Percentiles rank a stretch among this genome's conserved stretches.
phyloP scores from a whole-genome alignment of 192 early-diverging fungal genomes.

The Coemansia sp. region DNA sequence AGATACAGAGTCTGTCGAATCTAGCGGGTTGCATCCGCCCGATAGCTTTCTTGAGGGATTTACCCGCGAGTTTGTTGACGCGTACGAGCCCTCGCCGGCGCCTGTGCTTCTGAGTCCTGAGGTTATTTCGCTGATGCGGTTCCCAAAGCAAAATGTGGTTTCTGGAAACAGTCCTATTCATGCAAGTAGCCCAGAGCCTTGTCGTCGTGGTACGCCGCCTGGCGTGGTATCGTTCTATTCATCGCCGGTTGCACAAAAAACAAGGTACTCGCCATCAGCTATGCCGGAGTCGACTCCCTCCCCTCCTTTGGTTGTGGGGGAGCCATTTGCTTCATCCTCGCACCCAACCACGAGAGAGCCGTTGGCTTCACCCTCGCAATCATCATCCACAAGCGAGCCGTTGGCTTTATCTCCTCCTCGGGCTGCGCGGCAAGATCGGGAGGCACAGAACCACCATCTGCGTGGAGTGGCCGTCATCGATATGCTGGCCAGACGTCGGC shows the following conservation, averaged over 20 bases:
- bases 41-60: conserved; percentile 44
- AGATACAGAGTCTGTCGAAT: not conserved
- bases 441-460: not conserved
- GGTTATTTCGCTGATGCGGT: not conserved
- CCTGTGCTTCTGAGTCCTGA: not conserved
- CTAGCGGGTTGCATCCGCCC: conserved; percentile 15
- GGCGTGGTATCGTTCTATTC: not conserved
- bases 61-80: conserved; percentile 42
- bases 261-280: not conserved
- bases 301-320: too few species aligned
- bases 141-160: not conserved
- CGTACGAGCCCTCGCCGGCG: conserved; percentile 14
- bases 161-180: not conserved
- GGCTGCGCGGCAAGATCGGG: not conserved
- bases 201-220: not conserved
- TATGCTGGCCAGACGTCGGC: conserved; percentile 7
- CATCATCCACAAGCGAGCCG: too few species aligned
- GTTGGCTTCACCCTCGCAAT: not conserved
- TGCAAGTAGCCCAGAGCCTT: not conserved
- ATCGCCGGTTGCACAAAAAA: not conserved
- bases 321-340: too few species aligned
- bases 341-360: not conserved
- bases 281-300: too few species aligned
- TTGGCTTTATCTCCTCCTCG: not conserved
- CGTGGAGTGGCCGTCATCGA: conserved; percentile 25